Base-by-base conservation (phyloP, 1,284 basidiomycete genomes). In the Sparassis latifolia region DNA sequence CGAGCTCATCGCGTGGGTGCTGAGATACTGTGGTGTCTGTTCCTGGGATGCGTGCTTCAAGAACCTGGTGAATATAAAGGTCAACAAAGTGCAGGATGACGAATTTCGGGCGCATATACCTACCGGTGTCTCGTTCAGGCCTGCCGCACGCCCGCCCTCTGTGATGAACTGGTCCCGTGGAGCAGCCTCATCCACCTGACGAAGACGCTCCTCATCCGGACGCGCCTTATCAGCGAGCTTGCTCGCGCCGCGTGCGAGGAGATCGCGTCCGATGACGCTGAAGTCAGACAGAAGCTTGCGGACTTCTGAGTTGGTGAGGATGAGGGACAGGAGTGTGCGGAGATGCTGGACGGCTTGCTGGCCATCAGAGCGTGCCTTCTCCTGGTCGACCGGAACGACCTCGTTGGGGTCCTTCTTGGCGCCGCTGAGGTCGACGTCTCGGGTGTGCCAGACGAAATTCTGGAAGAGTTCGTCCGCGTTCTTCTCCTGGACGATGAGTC, bases 401-500 rank as follows among this genome's bases (percentile, higher is more conserved):
- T 78, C 75, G 47, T 61, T 69, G 3, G 71, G 64, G 47, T 71
- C 68, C 54, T 71, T 73, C 65, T 76, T 76, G 10, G 67, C 70
- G 44, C 66, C 56, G 27, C 69, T 62, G 31, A 69, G 48, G 57
- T 83, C 79, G 33, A 82, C 71, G 49, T 79, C 76, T 47, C 79
- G 74, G 1, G 89, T 89, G 55, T 84, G 76, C 82, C 82, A 93
- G 43, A 92, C 67, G 57, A 93, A 93, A 58, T 88, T 84, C 67
- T 95, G 93, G 67, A 96, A 77, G 40, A 95, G 76, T 71, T 96
- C 92, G 62, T 95, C 93, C 30, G 76, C 73, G 68, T 97, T 97
- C 79, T 96, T 96, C 61, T 87, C 74, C 47, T 72, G 61, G 27
- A 95, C 80, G 51, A 93, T 84, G 38, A 77, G 62, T 30, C 84